Evolutionary conservation across 768 basidiomycete genomes (phyloP).

Genomic region (Amanita subjunquillea): DNA sequence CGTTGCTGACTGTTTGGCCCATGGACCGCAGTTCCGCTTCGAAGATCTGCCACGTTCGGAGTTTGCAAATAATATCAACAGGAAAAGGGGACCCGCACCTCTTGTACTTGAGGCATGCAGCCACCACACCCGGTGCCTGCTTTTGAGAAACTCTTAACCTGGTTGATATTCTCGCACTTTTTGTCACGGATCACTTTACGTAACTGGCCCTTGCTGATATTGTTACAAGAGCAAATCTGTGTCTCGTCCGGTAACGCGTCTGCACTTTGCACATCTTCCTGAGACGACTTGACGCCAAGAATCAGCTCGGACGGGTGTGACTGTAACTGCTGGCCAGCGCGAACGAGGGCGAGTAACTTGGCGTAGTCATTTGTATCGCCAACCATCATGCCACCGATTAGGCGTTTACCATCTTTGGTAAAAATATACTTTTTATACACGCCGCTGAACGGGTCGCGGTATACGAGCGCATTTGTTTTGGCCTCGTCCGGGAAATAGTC

Average conservation of each 20-base stretch:
- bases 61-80: conserved; percentile 16
- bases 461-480: conserved; percentile 19
- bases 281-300: conserved; percentile 31
- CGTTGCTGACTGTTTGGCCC: conserved; percentile 45
- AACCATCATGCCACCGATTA: conserved; percentile 77
- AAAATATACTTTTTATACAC: conserved; percentile 76
- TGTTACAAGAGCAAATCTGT: conserved; percentile 67
- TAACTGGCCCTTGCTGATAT: conserved; percentile 54
- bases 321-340: conserved; percentile 40
- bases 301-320: conserved; percentile 63
- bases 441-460: conserved; percentile 61
- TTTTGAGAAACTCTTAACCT: conserved; percentile 58
- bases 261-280: conserved; percentile 44
- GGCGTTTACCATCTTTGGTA: conserved; percentile 56
- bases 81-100: neutral
- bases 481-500: conserved; percentile 59
- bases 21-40: conserved; percentile 61
- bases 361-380: conserved; percentile 60
- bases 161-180: conserved; percentile 31
- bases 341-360: conserved; percentile 59
- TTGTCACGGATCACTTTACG: conserved; percentile 40
- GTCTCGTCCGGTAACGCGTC: conserved; percentile 63
- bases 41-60: neutral
- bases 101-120: conserved; percentile 45
- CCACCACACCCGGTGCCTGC: conserved; percentile 68